Evolutionary conservation across 1,284 basidiomycete genomes (phyloP).

Genomic region (Puccinia hordei): DNA sequence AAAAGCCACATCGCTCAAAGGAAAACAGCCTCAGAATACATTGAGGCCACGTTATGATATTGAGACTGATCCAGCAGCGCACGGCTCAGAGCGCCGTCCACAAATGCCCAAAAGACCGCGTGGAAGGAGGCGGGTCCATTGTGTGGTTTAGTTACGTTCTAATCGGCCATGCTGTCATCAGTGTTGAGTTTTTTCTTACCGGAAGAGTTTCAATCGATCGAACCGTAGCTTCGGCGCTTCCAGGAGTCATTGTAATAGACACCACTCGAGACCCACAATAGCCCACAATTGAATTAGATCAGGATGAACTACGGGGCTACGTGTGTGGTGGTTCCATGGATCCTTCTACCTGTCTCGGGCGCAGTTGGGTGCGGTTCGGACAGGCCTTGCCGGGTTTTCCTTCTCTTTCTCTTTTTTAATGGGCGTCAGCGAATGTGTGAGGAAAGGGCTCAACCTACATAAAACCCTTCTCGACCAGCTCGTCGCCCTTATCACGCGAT

Average conservation of each 20-base stretch:
- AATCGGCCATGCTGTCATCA: constrained; percentile 35
- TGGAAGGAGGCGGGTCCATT: constrained; percentile 27
- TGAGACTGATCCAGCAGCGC: background rate
- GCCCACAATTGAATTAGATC: constrained; percentile 38
- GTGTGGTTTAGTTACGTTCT: background rate
- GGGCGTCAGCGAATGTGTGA: constrained; percentile 2
- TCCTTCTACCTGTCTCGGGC: constrained; percentile 35
- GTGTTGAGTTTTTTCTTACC: constrained; percentile 20
- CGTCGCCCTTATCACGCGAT: constrained; percentile 22
- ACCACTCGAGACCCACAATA: constrained; percentile 14
- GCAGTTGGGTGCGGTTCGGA: constrained; percentile 25
- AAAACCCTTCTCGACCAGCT: constrained; percentile 14
- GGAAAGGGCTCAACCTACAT: constrained; percentile 4
- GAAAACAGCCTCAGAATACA: background rate
- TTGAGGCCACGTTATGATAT: constrained; percentile 19
- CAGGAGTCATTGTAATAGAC: constrained; percentile 17
- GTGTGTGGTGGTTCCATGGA: constrained; percentile 20
- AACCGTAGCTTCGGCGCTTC: constrained; percentile 24
- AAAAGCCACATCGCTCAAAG: constrained; percentile 29
- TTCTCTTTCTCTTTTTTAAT: background rate
- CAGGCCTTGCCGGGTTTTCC: constrained; percentile 15
- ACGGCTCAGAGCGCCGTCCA: constrained; percentile 23
- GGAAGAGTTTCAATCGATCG: constrained; percentile 42
- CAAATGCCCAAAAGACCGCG: constrained; percentile 7
- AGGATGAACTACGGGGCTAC: constrained; percentile 39